Evolutionary conservation across 495 filamentous ascomycete genomes (phyloP).

Genomic region (Trichoderma erinaceum): DNA sequence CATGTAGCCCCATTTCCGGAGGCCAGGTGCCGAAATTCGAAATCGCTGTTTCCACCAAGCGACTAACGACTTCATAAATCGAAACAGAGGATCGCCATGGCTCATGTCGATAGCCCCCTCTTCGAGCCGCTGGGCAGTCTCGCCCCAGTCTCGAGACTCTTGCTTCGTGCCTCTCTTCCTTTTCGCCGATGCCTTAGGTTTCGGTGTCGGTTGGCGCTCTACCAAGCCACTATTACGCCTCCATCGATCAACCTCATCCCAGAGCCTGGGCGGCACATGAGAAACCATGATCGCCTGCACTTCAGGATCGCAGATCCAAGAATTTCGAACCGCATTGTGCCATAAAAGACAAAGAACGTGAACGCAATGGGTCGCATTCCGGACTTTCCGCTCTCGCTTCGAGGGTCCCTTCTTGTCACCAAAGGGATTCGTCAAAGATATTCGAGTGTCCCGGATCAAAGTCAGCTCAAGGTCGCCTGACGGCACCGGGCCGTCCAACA

Average conservation of each 20-base stretch:
- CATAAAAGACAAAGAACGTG: conserved; percentile 86
- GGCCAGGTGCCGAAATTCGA: conserved; percentile 63
- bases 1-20: conserved; percentile 89
- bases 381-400: conserved; percentile 73
- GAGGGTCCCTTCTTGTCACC: conserved; percentile 79
- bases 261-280: conserved; percentile 56
- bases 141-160: conserved; percentile 66
- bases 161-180: conserved; percentile 37
- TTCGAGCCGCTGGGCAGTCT: conserved; percentile 60
- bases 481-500: conserved; percentile 21
- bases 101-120: conserved; percentile 63
- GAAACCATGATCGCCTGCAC: conserved; percentile 70
- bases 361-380: conserved; percentile 72
- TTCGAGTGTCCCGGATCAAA: conserved; percentile 51
- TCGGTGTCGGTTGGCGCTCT: conserved; percentile 27
- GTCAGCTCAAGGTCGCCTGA: conserved; percentile 70
- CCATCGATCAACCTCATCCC: conserved; percentile 73
- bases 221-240: conserved; percentile 59
- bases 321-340: conserved; percentile 81
- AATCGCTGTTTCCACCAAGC: conserved; percentile 88
- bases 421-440: conserved; percentile 50
- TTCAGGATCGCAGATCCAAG: conserved; percentile 75
- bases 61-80: conserved; percentile 66
- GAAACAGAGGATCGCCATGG: conserved; percentile 73
- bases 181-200: conserved; percentile 28